Evolutionary conservation across 2,329 filamentous ascomycete species (phyloP).

Genomic region (Raffaelea arxii): DNA sequence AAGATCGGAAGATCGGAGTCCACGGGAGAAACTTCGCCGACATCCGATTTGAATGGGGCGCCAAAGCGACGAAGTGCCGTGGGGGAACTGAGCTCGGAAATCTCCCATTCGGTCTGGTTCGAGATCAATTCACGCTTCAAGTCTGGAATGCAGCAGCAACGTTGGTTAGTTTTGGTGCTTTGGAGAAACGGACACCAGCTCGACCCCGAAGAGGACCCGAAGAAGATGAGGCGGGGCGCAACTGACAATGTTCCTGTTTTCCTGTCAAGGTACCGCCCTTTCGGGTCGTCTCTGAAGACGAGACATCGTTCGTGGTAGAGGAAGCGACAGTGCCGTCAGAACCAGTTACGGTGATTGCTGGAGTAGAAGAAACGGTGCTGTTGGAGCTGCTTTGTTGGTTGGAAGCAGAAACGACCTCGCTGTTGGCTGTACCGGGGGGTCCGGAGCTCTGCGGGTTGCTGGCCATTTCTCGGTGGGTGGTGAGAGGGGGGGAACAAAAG

Average conservation of each 20-base stretch:
- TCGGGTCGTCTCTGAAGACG: slow-evolving; percentile 19
- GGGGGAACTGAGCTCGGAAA: slow-evolving; percentile 84
- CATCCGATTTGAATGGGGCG: slow-evolving; percentile 86
- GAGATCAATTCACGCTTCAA: slow-evolving; percentile 92
- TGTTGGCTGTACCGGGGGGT: too few species aligned
- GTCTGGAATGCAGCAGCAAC: slow-evolving; percentile 41
- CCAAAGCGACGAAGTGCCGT: slow-evolving; percentile 93
- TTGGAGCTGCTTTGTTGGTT: background rate
- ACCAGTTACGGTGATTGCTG: slow-evolving; percentile 7
- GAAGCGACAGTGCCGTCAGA: slow-evolving; percentile 1
- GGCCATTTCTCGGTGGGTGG: background rate
- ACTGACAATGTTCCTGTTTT: slow-evolving; percentile 93
- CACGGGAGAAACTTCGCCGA: slow-evolving; percentile 83
- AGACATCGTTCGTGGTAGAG: slow-evolving; percentile 13
- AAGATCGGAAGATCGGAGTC: slow-evolving; percentile 91
- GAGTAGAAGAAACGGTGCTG: background rate
- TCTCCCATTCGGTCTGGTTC: slow-evolving; percentile 82
- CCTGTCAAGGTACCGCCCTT: slow-evolving; percentile 59
- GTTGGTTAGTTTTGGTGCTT: background rate
- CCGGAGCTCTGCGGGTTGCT: too few species aligned
- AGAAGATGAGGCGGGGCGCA: background rate
- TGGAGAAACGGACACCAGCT: background rate
- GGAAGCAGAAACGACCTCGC: background rate
- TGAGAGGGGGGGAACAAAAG: too few species aligned
- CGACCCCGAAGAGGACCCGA: too few species aligned